Percentiles rank a stretch among this genome's conserved stretches.
Evolutionary conservation across 2,329 filamentous ascomycete genomes (phyloP).

Genomic region (Verticillium longisporum): DNA sequence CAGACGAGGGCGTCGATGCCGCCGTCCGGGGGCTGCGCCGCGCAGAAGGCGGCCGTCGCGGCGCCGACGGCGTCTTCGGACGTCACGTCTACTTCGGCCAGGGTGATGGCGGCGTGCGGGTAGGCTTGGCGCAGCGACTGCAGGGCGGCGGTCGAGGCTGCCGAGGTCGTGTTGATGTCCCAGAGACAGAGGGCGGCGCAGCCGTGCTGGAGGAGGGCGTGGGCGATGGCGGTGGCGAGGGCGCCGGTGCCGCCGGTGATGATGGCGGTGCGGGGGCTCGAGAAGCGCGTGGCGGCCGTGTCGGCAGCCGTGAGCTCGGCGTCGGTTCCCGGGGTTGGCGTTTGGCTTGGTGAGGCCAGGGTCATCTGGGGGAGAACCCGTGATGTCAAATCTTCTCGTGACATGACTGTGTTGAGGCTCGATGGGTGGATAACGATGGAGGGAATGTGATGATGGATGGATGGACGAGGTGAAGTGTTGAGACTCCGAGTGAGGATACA

Average conservation of each 20-base stretch:
- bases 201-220: conserved; percentile 66
- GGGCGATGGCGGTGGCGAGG: conserved; percentile 55
- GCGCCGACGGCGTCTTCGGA: conserved; percentile 49
- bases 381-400: conserved; percentile 13
- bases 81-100: conserved; percentile 48
- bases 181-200: conserved; percentile 51
- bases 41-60: conserved; percentile 49
- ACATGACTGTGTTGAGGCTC: background rate
- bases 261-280: conserved; percentile 24
- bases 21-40: conserved; percentile 65
- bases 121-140: conserved; percentile 43
- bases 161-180: conserved; percentile 43
- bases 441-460: no score
- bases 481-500: no score
- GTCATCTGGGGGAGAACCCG: conserved; percentile 19
- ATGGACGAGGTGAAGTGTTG: no score
- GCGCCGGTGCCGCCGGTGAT: conserved; percentile 63
- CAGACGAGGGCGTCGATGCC: conserved; percentile 45
- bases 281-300: conserved; percentile 18
- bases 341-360: conserved; percentile 8
- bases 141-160: conserved; percentile 25
- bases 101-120: conserved; percentile 42
- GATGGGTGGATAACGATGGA: no score
- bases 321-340: conserved; percentile 6
- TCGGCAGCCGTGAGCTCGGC: conserved; percentile 5